These are phyloP conservation scores for Coemansia sp. DNA, from an alignment of 192 early-diverging fungal species.

Conservation along the genomic window DNA sequence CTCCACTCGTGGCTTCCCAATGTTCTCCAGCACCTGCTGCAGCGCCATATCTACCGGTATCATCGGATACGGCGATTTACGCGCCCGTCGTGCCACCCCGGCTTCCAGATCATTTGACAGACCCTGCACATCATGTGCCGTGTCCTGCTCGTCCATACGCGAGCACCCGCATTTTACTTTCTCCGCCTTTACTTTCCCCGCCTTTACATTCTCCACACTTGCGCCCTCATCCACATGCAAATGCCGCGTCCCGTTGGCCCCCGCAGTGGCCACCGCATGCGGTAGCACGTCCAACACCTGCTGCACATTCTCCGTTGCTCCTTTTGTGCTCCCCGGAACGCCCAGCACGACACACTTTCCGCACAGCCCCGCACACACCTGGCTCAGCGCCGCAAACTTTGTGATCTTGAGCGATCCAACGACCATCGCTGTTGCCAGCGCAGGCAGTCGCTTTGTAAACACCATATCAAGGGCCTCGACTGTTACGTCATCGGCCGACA, in stretches of 20 bases:
- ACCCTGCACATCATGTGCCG: background rate
- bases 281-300: constrained; percentile 72
- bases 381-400: constrained; percentile 85
- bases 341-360: constrained; percentile 70
- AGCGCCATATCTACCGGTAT: constrained; percentile 70
- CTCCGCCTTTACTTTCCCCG: background rate
- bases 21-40: constrained; percentile 49
- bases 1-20: constrained; percentile 21
- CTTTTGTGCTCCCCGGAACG: constrained; percentile 89
- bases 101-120: constrained; percentile 11
- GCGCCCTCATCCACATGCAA: constrained; percentile 7
- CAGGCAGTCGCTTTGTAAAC: constrained; percentile 66
- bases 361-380: constrained; percentile 69
- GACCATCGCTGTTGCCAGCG: constrained; percentile 80
- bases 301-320: constrained; percentile 77
- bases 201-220: background rate
- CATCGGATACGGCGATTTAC: constrained; percentile 85
- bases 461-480: constrained; percentile 82
- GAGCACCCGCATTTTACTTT: constrained; percentile 26
- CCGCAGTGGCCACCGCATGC: constrained; percentile 73
- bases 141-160: constrained; percentile 17
- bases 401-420: constrained; percentile 75
- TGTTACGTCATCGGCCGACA: constrained; percentile 82
- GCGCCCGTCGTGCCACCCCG: constrained; percentile 62
- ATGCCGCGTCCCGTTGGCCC: constrained; percentile 8